Evolutionary conservation across 108 stramenopile genomes (phyloP).

Genomic region (Cyclostephanos invisitatus): DNA sequence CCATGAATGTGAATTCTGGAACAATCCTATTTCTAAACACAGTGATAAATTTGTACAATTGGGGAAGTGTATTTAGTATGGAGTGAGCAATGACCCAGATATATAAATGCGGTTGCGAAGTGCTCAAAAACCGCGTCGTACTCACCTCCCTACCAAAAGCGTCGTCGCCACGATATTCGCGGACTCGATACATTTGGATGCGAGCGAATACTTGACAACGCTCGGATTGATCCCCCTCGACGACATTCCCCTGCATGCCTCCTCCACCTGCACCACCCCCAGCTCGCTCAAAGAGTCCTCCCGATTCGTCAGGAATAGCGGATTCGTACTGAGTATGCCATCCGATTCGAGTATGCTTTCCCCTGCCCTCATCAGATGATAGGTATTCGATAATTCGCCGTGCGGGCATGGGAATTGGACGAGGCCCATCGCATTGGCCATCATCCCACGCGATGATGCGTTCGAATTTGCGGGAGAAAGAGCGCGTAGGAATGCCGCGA

Average conservation of each 20-base stretch:
- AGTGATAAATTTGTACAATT: not conserved
- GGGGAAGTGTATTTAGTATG: not conserved
- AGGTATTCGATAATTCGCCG: constrained; percentile 41
- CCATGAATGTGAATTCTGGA: constrained; percentile 68
- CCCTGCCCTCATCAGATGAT: constrained; percentile 61
- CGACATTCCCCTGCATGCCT: constrained; percentile 34
- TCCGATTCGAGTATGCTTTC: constrained; percentile 42
- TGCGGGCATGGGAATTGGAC: constrained; percentile 45
- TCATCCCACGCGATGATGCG: not conserved
- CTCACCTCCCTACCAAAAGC: constrained; percentile 35
- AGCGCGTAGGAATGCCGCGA: constrained; percentile 17
- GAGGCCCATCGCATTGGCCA: constrained; percentile 44
- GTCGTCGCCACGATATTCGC: constrained; percentile 50
- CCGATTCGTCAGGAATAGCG: constrained; percentile 59
- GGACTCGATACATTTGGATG: constrained; percentile 54
- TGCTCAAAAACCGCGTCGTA: not conserved
- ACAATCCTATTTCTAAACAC: constrained; percentile 40
- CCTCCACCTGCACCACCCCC: constrained; percentile 47
- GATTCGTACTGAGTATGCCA: constrained; percentile 53
- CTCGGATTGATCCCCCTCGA: constrained; percentile 46
- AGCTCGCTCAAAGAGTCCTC: constrained; percentile 46
- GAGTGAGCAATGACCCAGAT: not conserved
- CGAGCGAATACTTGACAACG: constrained; percentile 48
- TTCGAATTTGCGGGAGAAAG: not conserved
- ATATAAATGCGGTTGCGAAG: not conserved